Percentiles rank a stretch among this genome's conserved stretches.
phyloP scores from a whole-genome alignment of 1,284 basidiomycete genomes.

The Cystobasidium pallidum region DNA sequence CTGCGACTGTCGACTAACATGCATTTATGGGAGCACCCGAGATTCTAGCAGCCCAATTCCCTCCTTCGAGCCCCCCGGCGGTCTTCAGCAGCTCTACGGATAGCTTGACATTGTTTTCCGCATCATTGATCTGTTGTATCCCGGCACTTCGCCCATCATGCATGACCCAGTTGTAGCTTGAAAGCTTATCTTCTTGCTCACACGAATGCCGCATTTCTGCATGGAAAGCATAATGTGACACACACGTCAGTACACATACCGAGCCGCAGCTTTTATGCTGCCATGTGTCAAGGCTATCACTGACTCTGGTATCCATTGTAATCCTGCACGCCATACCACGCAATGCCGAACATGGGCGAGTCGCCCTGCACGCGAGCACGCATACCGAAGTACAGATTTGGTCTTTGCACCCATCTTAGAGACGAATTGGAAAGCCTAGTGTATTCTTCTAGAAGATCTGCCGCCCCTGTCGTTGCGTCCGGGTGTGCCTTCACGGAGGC shows the following conservation, averaged over 20 bases:
- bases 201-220: slow-evolving; percentile 82
- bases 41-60: slow-evolving; percentile 86
- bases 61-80: slow-evolving; percentile 74
- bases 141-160: slow-evolving; percentile 85
- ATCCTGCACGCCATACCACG: slow-evolving; percentile 87
- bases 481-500: slow-evolving; percentile 1
- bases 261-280: slow-evolving; percentile 5
- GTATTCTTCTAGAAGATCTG: slow-evolving; percentile 35
- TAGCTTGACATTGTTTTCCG: slow-evolving; percentile 77
- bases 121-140: slow-evolving; percentile 79
- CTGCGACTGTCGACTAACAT: slow-evolving; percentile 59
- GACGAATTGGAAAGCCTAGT: slow-evolving; percentile 37
- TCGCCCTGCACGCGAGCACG: slow-evolving; percentile 74
- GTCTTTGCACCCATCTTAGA: slow-evolving; percentile 62
- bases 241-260: neutral
- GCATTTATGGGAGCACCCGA: slow-evolving; percentile 76
- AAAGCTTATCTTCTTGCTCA: slow-evolving; percentile 79
- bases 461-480: slow-evolving; percentile 34
- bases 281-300: neutral
- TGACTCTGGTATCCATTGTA: slow-evolving; percentile 58
- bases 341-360: slow-evolving; percentile 84
- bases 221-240: neutral
- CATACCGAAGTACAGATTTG: slow-evolving; percentile 90
- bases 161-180: slow-evolving; percentile 80
- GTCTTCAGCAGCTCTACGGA: slow-evolving; percentile 84